Conservation (phyloP, 441 rosid species). For the Sinapis alba region DNA sequence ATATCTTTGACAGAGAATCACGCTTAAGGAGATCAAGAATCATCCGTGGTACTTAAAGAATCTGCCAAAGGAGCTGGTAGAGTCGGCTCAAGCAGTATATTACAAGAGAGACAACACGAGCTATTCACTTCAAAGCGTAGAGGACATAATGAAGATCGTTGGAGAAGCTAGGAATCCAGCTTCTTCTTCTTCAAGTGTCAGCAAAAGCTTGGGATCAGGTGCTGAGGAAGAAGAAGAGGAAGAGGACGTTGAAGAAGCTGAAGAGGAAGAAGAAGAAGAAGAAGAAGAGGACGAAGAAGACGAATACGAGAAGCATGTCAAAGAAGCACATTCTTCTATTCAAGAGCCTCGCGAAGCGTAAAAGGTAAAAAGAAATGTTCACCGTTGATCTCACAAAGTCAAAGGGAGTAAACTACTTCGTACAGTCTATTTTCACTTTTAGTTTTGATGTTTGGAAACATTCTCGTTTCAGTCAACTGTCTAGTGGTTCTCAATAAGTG, state of each 20-base stretch:
- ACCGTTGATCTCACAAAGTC: conserved; percentile 1
- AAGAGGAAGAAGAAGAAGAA: conserved; percentile 57
- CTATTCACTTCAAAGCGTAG: conserved; percentile 73
- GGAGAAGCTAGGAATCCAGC: conserved; percentile 79
- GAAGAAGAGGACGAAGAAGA: conserved; percentile 52
- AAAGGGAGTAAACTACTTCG: conserved; percentile 7
- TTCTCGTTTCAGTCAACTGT: conserved; percentile 6
- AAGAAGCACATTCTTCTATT: conserved; percentile 61
- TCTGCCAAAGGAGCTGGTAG: conserved; percentile 81
- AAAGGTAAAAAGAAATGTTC: neutral
- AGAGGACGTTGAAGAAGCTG: conserved; percentile 60
- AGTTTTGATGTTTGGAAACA: conserved; percentile 4
- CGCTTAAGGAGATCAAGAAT: conserved; percentile 76
- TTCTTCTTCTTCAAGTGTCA: conserved; percentile 48
- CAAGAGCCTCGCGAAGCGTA: conserved; percentile 31
- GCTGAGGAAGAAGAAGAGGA: conserved; percentile 61
- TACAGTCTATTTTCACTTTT: conserved; percentile 7
- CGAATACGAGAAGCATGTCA: conserved; percentile 89
- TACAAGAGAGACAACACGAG: conserved; percentile 71
- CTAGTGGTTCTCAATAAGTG: conserved; percentile 12
- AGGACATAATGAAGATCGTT: conserved; percentile 90
- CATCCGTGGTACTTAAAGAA: conserved; percentile 97
- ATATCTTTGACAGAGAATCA: conserved; percentile 58
- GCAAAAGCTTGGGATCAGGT: conserved; percentile 71
- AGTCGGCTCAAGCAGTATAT: conserved; percentile 71